phyloP scores from a whole-genome alignment of 495 filamentous ascomycete species.

The Jackrogersella minutella region DNA sequence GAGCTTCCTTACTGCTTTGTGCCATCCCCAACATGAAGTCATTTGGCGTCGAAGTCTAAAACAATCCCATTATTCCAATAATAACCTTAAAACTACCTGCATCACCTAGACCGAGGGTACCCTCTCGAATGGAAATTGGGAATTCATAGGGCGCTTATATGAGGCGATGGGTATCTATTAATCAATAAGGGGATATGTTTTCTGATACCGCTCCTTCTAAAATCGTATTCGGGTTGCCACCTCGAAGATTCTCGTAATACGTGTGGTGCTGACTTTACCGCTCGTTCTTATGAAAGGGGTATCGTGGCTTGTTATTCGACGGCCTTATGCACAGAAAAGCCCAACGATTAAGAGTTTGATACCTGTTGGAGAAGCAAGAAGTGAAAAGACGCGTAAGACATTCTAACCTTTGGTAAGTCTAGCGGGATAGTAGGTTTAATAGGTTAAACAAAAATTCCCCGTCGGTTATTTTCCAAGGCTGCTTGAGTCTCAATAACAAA shows the following conservation, averaged over 20 bases:
- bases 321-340: no score
- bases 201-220: neutral
- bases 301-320: neutral
- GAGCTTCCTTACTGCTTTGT: conserved; percentile 6
- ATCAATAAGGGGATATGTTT: neutral
- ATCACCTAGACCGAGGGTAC: neutral
- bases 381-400: neutral
- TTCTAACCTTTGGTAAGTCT: neutral
- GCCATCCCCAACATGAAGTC: neutral
- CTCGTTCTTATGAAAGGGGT: neutral
- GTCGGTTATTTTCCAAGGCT: neutral
- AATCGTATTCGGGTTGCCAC: neutral
- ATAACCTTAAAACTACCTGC: neutral
- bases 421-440: neutral
- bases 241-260: neutral
- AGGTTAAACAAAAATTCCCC: neutral
- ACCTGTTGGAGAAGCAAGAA: neutral
- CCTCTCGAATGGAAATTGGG: no score
- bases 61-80: neutral
- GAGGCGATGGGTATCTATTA: neutral
- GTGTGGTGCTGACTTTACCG: neutral
- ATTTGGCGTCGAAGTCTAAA: neutral
- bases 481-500: neutral
- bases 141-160: no score
- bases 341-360: neutral